Percentiles rank a stretch among this genome's conserved stretches.
Conservation (phyloP, 345 rosid genomes). For the Boechera divaricarpa region DNA sequence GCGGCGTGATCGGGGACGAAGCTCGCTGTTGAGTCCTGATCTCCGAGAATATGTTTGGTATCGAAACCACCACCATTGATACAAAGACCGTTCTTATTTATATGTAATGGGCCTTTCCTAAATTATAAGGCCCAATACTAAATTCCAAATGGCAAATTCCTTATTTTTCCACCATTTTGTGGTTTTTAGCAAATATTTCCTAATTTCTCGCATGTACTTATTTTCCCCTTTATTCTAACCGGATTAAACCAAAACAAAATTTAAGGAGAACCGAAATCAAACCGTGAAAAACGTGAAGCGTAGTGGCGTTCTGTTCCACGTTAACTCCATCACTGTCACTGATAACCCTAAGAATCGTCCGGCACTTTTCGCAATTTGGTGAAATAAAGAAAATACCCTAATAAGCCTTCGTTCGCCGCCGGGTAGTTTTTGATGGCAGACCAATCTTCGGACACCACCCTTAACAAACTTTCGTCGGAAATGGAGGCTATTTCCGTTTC, state of each 20-base stretch:
- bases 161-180: too few species aligned
- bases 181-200: neutral
- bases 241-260: neutral
- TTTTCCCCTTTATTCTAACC: neutral
- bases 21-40: conserved; percentile 30
- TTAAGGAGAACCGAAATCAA: neutral
- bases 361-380: neutral
- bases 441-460: neutral
- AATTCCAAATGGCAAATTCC: neutral
- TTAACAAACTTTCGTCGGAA: neutral
- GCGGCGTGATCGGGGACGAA: conserved; percentile 36
- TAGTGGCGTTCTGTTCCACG: neutral
- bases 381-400: neutral
- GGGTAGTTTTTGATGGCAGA: conserved; percentile 26
- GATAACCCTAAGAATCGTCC: neutral
- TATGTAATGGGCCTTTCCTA: conserved; percentile 16
- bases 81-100: neutral
- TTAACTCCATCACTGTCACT: conserved; percentile 6
- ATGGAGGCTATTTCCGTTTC: conserved; percentile 19
- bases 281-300: conserved; percentile 20
- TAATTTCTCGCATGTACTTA: neutral
- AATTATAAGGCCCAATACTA: conserved; percentile 22
- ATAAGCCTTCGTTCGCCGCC: conserved; percentile 7
- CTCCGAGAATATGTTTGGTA: conserved; percentile 32
- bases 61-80: conserved; percentile 16